Base-by-base conservation (phyloP, 805 yeast genomes). In the Ogataea angusta region DNA sequence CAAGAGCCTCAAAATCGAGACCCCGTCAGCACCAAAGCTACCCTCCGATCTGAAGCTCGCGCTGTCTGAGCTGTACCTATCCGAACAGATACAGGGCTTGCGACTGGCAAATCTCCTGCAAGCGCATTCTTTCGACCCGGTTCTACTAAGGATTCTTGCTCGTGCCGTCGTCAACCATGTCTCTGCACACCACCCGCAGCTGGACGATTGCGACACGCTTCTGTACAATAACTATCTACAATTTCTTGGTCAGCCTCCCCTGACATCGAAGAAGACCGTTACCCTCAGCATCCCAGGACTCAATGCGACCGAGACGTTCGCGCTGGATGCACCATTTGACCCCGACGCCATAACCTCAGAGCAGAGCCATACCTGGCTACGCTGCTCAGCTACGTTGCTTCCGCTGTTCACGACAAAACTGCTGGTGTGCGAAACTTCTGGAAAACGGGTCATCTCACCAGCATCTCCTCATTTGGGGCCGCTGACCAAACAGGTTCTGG, bases 381-480 rank as follows among this genome's bases (percentile, higher is more conserved):
- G 69, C 19, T 69, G 75, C 47, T 47, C 62, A 10, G 49, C 62
- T 4, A 65, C 71, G 1, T 42, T 67, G 22, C 45, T 68, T 12
- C 75, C 75, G 1, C 36, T 69, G 6, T 33, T 67, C 23, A 56
- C 60, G 7, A 56, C 68, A 4, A 43, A 56, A 7, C 56, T 65
- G 3, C 63, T 58, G 31, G 43, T 53, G 5, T 69, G 73, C 44
- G 59, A 61, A 12, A 63, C 63, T 6, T 67, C 68, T 41, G 53
- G 52, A 1, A 45, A 54, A 14, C 51, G 62, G 28, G 52, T 64
- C 8, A 49, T 41, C 16, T 36, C 43, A 6, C 27, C 43, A 6
- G 31, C 36, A 10, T 30, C 38, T 1, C 25, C 22, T 2, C 40
- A 21, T 8, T 12, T 42, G 18, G 43, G 34, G 8, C 25, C 52